phyloP scores from a whole-genome alignment of 805 yeast species.

The Priceomyces castillae region DNA sequence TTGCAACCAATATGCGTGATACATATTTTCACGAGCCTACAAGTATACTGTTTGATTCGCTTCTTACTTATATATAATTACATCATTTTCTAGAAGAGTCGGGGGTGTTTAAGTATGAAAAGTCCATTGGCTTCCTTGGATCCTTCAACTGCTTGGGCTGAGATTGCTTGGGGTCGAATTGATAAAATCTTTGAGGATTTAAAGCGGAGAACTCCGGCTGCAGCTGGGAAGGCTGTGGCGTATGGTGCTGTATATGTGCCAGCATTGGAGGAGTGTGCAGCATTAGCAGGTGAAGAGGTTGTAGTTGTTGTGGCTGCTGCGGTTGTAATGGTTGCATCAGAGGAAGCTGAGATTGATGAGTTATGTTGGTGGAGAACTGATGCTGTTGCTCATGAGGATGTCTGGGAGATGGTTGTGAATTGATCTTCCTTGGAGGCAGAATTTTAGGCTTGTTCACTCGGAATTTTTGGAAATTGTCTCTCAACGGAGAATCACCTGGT shows the following conservation, averaged over 20 bases:
- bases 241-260: background rate
- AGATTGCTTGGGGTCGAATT: constrained; percentile 4
- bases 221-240: background rate
- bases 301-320: constrained; percentile 3
- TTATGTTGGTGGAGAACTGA: background rate
- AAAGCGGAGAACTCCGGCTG: constrained; percentile 2
- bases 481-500: constrained; percentile 11
- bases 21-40: background rate
- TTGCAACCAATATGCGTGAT: constrained; percentile 7
- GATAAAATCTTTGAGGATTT: constrained; percentile 4
- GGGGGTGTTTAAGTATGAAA: constrained; percentile 9
- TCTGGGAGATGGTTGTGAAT: background rate
- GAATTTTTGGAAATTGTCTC: constrained; percentile 17
- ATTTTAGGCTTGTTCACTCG: constrained; percentile 8
- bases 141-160: background rate
- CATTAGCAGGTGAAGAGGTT: background rate
- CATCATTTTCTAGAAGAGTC: constrained; percentile 2
- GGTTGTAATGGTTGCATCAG: background rate
- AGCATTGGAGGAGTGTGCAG: background rate
- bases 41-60: too few species aligned
- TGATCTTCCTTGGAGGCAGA: background rate
- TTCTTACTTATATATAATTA: background rate
- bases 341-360: background rate
- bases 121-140: constrained; percentile 7
- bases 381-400: constrained; percentile 1